Conservation (phyloP, 1,284 basidiomycete genomes). For the Cryptococcus sp. region DNA sequence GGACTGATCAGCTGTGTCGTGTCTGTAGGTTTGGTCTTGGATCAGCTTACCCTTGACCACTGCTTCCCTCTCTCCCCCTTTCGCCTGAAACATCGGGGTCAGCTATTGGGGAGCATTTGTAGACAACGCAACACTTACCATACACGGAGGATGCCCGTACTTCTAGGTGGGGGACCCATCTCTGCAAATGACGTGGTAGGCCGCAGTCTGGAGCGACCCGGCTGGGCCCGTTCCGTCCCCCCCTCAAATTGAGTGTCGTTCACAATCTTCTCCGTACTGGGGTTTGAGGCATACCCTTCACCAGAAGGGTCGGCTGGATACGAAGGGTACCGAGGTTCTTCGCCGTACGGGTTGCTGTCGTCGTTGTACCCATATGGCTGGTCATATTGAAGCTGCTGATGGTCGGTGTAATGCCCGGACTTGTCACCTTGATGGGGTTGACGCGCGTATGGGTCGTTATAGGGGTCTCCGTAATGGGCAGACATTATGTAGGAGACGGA, state of each 20-base stretch:
- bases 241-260: slow-evolving; percentile 12
- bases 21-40: background rate
- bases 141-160: slow-evolving; percentile 48
- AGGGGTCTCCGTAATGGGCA: slow-evolving; percentile 5
- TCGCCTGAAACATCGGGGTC: slow-evolving; percentile 12
- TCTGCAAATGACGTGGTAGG: slow-evolving; percentile 35
- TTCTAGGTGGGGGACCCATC: slow-evolving; percentile 46
- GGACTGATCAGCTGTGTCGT: background rate
- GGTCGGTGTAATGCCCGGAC: background rate
- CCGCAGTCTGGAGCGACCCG: slow-evolving; percentile 33
- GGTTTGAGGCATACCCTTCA: slow-evolving; percentile 14
- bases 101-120: too few relatives aligned
- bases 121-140: slow-evolving; percentile 22
- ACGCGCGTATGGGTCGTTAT: slow-evolving; percentile 12
- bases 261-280: slow-evolving; percentile 32
- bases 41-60: slow-evolving; percentile 45
- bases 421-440: slow-evolving; percentile 2
- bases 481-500: background rate
- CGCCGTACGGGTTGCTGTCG: slow-evolving; percentile 18
- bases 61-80: slow-evolving; percentile 50
- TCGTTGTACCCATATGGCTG: slow-evolving; percentile 8
- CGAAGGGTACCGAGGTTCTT: slow-evolving; percentile 23
- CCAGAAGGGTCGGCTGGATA: slow-evolving; percentile 21
- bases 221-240: slow-evolving; percentile 28
- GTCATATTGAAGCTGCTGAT: slow-evolving; percentile 1